Evolutionary conservation across 306 rosid genomes (phyloP).

Genomic region (Sicyos baderoa): DNA sequence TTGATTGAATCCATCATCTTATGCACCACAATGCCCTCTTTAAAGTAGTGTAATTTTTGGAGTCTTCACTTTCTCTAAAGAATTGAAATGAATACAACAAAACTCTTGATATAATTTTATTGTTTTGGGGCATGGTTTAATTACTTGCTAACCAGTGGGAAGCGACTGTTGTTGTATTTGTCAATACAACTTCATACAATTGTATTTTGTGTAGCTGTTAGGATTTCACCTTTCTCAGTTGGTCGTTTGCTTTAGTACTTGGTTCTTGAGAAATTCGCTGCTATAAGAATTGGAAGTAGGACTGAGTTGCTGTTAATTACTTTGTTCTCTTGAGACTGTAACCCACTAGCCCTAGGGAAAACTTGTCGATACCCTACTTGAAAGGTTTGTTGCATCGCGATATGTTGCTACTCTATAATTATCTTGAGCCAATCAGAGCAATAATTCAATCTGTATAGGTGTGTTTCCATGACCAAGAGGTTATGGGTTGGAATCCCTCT

Average conservation of each 20-base stretch:
- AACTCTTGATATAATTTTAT: neutral
- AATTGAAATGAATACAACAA: neutral
- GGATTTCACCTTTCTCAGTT: neutral
- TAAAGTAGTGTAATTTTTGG: neutral
- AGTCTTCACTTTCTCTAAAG: neutral
- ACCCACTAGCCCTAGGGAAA: neutral
- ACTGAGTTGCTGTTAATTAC: neutral
- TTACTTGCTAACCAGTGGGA: neutral
- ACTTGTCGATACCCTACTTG: slow-evolving; percentile 2
- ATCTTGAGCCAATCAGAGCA: neutral
- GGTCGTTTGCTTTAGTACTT: neutral
- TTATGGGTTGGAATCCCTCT: too few species aligned
- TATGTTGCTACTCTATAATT: neutral
- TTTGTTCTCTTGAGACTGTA: neutral
- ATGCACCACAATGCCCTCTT: too few species aligned
- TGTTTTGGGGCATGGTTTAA: neutral
- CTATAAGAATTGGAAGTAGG: neutral
- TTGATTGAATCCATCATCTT: too few species aligned
- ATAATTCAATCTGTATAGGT: too few species aligned
- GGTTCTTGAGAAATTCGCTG: neutral
- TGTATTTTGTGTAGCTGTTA: neutral
- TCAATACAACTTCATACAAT: too few species aligned
- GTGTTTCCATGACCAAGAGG: too few species aligned
- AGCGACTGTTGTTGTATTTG: slow-evolving; percentile 1
- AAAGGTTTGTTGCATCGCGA: neutral